Evolutionary conservation across 768 basidiomycete species (phyloP).

Genomic region (Scleroderma bovista): DNA sequence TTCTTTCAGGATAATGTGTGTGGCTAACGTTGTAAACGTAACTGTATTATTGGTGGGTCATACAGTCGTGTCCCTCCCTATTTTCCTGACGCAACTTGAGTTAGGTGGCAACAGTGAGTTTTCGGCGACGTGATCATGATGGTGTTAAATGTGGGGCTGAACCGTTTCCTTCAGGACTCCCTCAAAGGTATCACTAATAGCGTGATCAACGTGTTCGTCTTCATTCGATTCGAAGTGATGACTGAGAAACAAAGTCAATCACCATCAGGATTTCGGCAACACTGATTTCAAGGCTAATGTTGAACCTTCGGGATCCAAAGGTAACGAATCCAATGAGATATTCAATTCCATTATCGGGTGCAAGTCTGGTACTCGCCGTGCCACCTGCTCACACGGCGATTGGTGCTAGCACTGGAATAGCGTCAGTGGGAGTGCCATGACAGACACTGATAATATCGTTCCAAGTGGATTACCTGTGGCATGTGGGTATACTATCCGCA

Average conservation of each 20-base stretch:
- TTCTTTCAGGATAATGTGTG: too few relatives aligned
- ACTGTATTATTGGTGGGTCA: constrained; percentile 6
- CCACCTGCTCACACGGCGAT: too few relatives aligned
- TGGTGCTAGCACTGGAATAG: too few relatives aligned
- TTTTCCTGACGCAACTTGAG: neutral
- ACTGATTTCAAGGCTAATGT: constrained; percentile 14
- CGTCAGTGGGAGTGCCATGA: too few relatives aligned
- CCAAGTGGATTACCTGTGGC: too few relatives aligned
- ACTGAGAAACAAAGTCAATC: neutral
- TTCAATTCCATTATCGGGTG: neutral
- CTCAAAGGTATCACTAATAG: neutral
- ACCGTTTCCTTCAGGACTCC: neutral
- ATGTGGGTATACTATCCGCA: too few relatives aligned
- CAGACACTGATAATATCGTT: too few relatives aligned
- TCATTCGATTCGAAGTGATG: neutral
- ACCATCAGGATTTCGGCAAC: constrained; percentile 7
- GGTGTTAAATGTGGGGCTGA: neutral
- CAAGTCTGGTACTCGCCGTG: too few relatives aligned
- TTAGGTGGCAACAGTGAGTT: neutral
- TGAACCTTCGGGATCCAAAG: constrained; percentile 10
- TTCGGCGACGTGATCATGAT: too few relatives aligned
- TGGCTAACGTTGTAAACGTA: constrained; percentile 7
- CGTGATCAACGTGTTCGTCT: neutral
- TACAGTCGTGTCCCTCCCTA: too few relatives aligned
- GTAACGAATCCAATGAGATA: neutral